Conservation (phyloP, 495 filamentous ascomycete genomes). For the Diplogelasinospora grovesii region DNA sequence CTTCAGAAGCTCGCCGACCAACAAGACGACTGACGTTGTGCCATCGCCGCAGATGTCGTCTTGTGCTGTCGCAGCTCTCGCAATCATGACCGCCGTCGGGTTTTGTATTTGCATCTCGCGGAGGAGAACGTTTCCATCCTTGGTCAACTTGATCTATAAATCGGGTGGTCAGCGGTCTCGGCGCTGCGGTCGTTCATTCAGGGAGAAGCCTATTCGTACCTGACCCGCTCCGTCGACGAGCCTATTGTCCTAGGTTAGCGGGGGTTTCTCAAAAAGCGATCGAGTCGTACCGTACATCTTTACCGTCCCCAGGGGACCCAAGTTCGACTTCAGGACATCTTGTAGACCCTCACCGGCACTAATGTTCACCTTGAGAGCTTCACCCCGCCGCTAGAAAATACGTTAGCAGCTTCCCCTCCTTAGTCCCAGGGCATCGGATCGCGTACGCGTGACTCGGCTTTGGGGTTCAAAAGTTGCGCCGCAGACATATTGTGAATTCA, state of each 20-base stretch:
- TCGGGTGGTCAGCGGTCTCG: slow-evolving; percentile 13
- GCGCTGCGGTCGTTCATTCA: background rate
- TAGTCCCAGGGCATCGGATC: background rate
- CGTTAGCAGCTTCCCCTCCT: slow-evolving; percentile 19
- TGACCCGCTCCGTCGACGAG: slow-evolving; percentile 90
- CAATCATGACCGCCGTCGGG: slow-evolving; percentile 96
- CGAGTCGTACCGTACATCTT: slow-evolving; percentile 71
- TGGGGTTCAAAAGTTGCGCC: slow-evolving; percentile 94
- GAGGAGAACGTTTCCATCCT: slow-evolving; percentile 93
- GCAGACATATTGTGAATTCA: slow-evolving; percentile 60
- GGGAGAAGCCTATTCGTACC: slow-evolving; percentile 47
- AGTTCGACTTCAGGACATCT: slow-evolving; percentile 93
- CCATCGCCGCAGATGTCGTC: slow-evolving; percentile 98
- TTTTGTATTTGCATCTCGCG: slow-evolving; percentile 96
- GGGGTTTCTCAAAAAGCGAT: slow-evolving; percentile 1
- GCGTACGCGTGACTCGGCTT: slow-evolving; percentile 89
- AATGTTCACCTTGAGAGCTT: slow-evolving; percentile 95
- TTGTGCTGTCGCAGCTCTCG: slow-evolving; percentile 92
- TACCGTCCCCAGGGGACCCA: slow-evolving; percentile 88
- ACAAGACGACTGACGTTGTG: slow-evolving; percentile 90
- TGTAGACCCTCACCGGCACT: slow-evolving; percentile 89
- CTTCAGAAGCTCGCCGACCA: slow-evolving; percentile 95
- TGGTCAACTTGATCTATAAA: slow-evolving; percentile 91
- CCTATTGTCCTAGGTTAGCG: slow-evolving; percentile 46
- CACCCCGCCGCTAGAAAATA: slow-evolving; percentile 71